phyloP scores from a whole-genome alignment of 73 alveolate genomes.

The Breviolum minutum region DNA sequence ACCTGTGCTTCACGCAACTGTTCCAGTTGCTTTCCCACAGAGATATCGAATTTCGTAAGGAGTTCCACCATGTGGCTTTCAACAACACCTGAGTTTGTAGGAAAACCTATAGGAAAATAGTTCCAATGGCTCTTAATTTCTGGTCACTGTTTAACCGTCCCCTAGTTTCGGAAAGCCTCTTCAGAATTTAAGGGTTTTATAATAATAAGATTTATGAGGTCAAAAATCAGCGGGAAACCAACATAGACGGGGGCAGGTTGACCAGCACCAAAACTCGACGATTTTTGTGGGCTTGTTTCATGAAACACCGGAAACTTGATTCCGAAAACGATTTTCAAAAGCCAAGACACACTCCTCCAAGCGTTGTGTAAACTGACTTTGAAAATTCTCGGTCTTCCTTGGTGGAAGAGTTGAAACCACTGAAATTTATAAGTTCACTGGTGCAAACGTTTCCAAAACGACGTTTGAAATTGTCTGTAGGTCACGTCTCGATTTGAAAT shows the following conservation, averaged over 20 bases:
- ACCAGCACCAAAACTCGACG: too few species aligned
- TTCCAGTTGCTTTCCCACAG: slow-evolving; percentile 25
- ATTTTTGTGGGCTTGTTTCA: too few species aligned
- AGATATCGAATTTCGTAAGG: slow-evolving; percentile 18
- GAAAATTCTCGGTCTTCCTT: slow-evolving; percentile 32
- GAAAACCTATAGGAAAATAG: too few species aligned
- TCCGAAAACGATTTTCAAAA: too few species aligned
- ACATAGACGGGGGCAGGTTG: not conserved
- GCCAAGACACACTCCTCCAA: slow-evolving; percentile 36
- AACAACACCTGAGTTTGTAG: slow-evolving; percentile 14
- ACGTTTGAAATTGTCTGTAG: too few species aligned
- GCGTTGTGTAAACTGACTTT: slow-evolving; percentile 24
- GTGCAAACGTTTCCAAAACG: too few species aligned
- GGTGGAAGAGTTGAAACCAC: not conserved
- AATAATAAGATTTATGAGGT: too few species aligned
- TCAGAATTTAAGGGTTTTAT: not conserved
- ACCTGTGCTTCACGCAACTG: slow-evolving; percentile 22
- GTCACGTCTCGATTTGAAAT: too few species aligned
- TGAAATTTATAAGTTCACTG: too few species aligned
- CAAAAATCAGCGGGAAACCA: not conserved
- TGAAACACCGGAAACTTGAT: too few species aligned
- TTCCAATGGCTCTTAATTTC: too few species aligned
- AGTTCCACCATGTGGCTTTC: slow-evolving; percentile 5
- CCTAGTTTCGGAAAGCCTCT: not conserved
- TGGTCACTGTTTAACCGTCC: too few species aligned